Percentiles rank a stretch among this genome's conserved stretches.
These are phyloP conservation scores for Colletotrichum abscissum DNA, from an alignment of 2,329 filamentous ascomycete genomes.

Conservation along the genomic window DNA sequence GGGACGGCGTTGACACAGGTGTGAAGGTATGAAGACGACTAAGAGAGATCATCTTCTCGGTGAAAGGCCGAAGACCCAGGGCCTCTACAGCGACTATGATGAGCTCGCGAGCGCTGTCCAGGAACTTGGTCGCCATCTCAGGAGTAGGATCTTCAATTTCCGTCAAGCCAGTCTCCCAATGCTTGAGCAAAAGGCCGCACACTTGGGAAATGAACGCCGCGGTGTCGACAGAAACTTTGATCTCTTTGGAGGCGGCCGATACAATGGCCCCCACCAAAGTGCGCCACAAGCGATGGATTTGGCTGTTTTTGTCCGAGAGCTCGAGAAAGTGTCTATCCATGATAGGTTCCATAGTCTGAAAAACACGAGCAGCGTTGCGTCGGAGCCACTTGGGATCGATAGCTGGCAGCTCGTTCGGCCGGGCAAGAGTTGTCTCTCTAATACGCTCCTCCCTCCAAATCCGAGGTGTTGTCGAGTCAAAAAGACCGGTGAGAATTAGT, in stretches of 20 bases:
- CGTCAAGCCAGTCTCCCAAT: slow-evolving; percentile 74
- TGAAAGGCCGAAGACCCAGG: slow-evolving; percentile 71
- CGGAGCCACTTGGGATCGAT: slow-evolving; percentile 91
- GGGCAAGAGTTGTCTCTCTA: slow-evolving; percentile 67
- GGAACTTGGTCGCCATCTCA: slow-evolving; percentile 59
- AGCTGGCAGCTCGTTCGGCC: slow-evolving; percentile 81
- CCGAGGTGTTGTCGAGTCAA: slow-evolving; percentile 68
- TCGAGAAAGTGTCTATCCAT: slow-evolving; percentile 72
- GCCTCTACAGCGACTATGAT: slow-evolving; percentile 60
- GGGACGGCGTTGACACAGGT: slow-evolving; percentile 74
- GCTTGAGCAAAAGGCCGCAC: slow-evolving; percentile 73
- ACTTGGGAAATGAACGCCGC: slow-evolving; percentile 81
- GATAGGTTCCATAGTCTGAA: slow-evolving; percentile 70
- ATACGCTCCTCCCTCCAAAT: slow-evolving; percentile 83
- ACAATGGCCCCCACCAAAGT: slow-evolving; percentile 72
- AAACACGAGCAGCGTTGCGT: slow-evolving; percentile 73
- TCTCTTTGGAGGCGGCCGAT: slow-evolving; percentile 82
- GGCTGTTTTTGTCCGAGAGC: slow-evolving; percentile 69
- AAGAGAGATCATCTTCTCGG: slow-evolving; percentile 67
- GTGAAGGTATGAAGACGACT: slow-evolving; percentile 67
- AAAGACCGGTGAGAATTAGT: slow-evolving; percentile 76
- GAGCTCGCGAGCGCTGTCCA: slow-evolving; percentile 65
- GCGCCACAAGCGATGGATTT: slow-evolving; percentile 66
- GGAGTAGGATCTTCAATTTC: slow-evolving; percentile 62
- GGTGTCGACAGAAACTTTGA: slow-evolving; percentile 87